These are phyloP conservation scores for Aspergillus nidulans DNA, from an alignment of 495 filamentous ascomycete genomes.

Conservation along the genomic window DNA sequence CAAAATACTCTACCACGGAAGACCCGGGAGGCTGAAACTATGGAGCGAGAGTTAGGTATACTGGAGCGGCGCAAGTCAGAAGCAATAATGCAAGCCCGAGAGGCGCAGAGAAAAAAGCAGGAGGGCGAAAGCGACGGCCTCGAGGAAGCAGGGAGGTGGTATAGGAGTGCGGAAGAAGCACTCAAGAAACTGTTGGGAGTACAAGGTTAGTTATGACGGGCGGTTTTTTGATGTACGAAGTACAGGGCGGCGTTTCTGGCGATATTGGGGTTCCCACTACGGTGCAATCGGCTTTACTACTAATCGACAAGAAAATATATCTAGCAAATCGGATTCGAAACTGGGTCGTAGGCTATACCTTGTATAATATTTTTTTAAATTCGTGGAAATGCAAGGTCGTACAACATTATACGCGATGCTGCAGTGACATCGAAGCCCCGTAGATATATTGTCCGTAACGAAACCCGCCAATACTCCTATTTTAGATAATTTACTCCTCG, in stretches of 20 bases:
- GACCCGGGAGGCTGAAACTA: conserved; percentile 63
- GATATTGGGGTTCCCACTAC: conserved; percentile 13
- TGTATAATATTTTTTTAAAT: conserved; percentile 23
- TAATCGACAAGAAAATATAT: background rate
- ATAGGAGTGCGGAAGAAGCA: conserved; percentile 62
- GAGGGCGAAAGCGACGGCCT: conserved; percentile 71
- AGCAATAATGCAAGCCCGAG: conserved; percentile 63
- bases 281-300: background rate
- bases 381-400: conserved; percentile 44
- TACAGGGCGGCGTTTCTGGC: conserved; percentile 23
- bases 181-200: conserved; percentile 62
- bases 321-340: conserved; percentile 28
- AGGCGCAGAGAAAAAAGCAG: conserved; percentile 76
- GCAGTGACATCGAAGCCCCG: conserved; percentile 42
- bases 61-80: conserved; percentile 68
- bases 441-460: conserved; percentile 33
- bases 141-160: conserved; percentile 81
- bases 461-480: conserved; percentile 41
- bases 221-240: conserved; percentile 18
- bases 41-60: conserved; percentile 66
- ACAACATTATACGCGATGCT: conserved; percentile 44
- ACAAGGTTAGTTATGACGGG: conserved; percentile 25
- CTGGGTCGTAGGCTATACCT: conserved; percentile 33
- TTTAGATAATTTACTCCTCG: conserved; percentile 58
- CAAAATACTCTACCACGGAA: conserved; percentile 64